phyloP scores from a whole-genome alignment of 805 yeast genomes.

The Schwanniomyces occidentalis region DNA sequence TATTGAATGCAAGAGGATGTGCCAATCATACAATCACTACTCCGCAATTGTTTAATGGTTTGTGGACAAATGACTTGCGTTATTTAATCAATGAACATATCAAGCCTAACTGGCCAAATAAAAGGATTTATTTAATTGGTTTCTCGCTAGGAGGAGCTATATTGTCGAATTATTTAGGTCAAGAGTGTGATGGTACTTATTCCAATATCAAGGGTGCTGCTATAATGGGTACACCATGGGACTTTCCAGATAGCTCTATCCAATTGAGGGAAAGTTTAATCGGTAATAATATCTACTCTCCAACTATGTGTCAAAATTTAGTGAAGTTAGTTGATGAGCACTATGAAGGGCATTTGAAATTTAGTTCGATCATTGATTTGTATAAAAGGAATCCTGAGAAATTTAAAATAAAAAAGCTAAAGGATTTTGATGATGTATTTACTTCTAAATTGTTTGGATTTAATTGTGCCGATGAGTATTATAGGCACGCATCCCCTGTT shows the following conservation, averaged over 20 bases:
- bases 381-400: conserved; percentile 30
- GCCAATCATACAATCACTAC: conserved; percentile 71
- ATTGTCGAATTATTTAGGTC: conserved; percentile 67
- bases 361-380: conserved; percentile 22
- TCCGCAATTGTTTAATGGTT: conserved; percentile 64
- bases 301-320: conserved; percentile 42
- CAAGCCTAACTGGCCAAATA: conserved; percentile 53
- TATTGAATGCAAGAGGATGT: conserved; percentile 74
- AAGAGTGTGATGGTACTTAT: conserved; percentile 51
- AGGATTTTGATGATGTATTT: conserved; percentile 61
- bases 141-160: conserved; percentile 74
- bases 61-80: conserved; percentile 69
- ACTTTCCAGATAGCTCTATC: conserved; percentile 54
- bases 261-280: conserved; percentile 43
- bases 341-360: conserved; percentile 25
- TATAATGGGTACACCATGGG: conserved; percentile 72
- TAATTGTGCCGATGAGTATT: conserved; percentile 61
- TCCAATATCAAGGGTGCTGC: conserved; percentile 58
- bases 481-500: conserved; percentile 63
- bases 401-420: conserved; percentile 37
- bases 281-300: conserved; percentile 42
- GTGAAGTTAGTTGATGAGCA: conserved; percentile 32
- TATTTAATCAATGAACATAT: conserved; percentile 54
- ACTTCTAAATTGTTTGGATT: conserved; percentile 66
- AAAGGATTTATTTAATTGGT: conserved; percentile 66